These are phyloP conservation scores for Schizophyllum amplum DNA, from an alignment of 1,284 basidiomycete species.

Conservation along the genomic window DNA sequence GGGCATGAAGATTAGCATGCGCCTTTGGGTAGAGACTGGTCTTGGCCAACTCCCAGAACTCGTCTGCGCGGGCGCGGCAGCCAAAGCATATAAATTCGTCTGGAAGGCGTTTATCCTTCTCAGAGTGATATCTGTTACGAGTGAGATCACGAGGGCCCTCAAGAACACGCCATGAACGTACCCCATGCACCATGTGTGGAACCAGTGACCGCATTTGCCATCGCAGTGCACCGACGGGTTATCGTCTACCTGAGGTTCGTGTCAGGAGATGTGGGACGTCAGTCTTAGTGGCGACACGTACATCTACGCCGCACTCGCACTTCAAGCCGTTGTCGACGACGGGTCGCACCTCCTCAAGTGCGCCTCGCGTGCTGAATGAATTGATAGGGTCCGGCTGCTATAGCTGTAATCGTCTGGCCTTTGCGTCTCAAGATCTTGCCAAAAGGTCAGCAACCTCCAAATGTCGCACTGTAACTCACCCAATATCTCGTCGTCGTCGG, in stretches of 20 bases:
- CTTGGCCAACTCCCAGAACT: constrained; percentile 61
- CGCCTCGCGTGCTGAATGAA: constrained; percentile 21
- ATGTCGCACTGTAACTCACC: constrained; percentile 18
- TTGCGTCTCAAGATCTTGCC: constrained; percentile 41
- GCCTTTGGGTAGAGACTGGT: constrained; percentile 48
- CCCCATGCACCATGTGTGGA: constrained; percentile 80
- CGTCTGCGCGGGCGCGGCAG: constrained; percentile 56
- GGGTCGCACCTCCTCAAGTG: constrained; percentile 9
- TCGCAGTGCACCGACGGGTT: constrained; percentile 49
- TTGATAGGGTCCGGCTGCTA: constrained; percentile 29
- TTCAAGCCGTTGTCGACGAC: constrained; percentile 26
- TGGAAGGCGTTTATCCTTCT: constrained; percentile 48
- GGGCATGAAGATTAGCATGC: constrained; percentile 52
- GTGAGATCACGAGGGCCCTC: neutral
- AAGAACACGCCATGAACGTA: constrained; percentile 19
- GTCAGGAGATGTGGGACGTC: neutral
- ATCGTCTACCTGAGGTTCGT: constrained; percentile 37
- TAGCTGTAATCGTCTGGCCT: constrained; percentile 1
- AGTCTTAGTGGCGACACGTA: constrained; percentile 20
- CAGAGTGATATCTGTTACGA: constrained; percentile 49
- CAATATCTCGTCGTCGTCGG: constrained; percentile 36
- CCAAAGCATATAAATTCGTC: constrained; percentile 57
- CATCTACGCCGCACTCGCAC: constrained; percentile 60
- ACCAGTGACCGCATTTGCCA: constrained; percentile 60
- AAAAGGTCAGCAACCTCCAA: neutral